phyloP scores from a whole-genome alignment of 2,329 filamentous ascomycete species.

The Ophiosphaerella narmari region DNA sequence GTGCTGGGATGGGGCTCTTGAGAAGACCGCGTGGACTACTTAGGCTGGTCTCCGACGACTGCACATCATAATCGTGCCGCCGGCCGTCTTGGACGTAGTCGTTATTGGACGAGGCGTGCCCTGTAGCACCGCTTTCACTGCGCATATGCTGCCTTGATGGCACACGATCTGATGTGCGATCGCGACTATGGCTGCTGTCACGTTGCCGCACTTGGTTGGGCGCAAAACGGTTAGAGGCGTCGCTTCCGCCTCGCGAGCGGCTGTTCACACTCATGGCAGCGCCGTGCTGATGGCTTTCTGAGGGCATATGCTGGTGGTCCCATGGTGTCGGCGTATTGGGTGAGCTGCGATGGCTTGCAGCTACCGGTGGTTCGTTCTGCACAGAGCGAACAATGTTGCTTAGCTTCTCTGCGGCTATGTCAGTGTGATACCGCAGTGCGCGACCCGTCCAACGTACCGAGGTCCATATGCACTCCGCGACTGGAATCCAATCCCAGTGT shows the following conservation, averaged over 20 bases:
- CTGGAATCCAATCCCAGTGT: constrained; percentile 91
- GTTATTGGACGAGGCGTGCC: constrained; percentile 68
- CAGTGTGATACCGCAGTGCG: constrained; percentile 16
- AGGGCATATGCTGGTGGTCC: constrained; percentile 57
- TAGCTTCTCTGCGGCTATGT: constrained; percentile 75
- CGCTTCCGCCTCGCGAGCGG: constrained; percentile 41
- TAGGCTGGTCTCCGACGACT: constrained; percentile 90
- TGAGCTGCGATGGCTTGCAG: constrained; percentile 47
- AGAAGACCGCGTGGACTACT: constrained; percentile 71
- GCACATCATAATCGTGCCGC: constrained; percentile 91
- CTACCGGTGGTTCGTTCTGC: constrained; percentile 62
- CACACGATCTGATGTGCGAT: constrained; percentile 47
- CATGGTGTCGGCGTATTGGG: constrained; percentile 68
- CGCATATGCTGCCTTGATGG: constrained; percentile 63
- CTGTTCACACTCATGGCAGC: constrained; percentile 47
- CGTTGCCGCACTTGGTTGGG: constrained; percentile 35
- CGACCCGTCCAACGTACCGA: constrained; percentile 64
- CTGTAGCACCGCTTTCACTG: constrained; percentile 77
- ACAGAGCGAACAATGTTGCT: constrained; percentile 89
- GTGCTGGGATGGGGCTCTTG: constrained; percentile 87
- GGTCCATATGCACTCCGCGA: constrained; percentile 87
- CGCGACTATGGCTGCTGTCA: constrained; percentile 47
- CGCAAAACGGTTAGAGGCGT: constrained; percentile 38
- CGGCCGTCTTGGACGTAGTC: constrained; percentile 78
- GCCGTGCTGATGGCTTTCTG: constrained; percentile 55